Evolutionary conservation across 495 filamentous ascomycete species (phyloP), one percentile per base, ranked within the genome.

Genomic region (Terfezia boudieri): DNA sequence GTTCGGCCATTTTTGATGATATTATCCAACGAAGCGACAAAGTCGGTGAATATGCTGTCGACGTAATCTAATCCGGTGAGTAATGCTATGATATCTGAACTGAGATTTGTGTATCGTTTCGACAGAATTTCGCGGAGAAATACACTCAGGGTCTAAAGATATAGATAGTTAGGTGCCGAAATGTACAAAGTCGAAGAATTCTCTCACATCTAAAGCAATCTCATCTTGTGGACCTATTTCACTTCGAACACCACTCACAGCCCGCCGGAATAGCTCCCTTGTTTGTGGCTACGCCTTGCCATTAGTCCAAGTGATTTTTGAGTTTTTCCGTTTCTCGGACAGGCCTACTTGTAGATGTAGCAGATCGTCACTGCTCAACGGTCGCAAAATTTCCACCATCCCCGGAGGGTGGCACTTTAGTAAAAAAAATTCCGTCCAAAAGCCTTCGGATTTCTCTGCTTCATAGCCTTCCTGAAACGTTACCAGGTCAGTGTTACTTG

Each of bases 351-450:
- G 83, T 16, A 84, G 63, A 56, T 80, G 76, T 36, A 95, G 71
- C 17, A 88, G 67, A 56, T 92, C 84, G 58, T 84, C 82, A 10
- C 84, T 72, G 52, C 72, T 74, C 49, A 89, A 70, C 10, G 73
- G 67, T 26, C 79, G 75, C 49, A 98, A 73, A 38, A 88, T 73
- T 41, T 68, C 68, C 58, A 74, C 75, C 54, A 98, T 68, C 52
- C 76, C 73, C 1, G 70, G 65, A 41, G 75, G 73, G 64, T 94
- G 82, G 36, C 90, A 88, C 51, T 75, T 75, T 51, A 94, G 73
- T 43, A 96, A 73, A 68, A 96, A 98, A 69, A 96, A 85, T 69
- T 95, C 89, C 53, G 77, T 75, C 92, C 90, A 99, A 69, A 95
- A 99, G 9, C 87, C 90, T 57, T 94, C 86, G 0, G 82, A 75